phyloP scores from a whole-genome alignment of 805 yeast genomes.

The Candida insectorum region DNA sequence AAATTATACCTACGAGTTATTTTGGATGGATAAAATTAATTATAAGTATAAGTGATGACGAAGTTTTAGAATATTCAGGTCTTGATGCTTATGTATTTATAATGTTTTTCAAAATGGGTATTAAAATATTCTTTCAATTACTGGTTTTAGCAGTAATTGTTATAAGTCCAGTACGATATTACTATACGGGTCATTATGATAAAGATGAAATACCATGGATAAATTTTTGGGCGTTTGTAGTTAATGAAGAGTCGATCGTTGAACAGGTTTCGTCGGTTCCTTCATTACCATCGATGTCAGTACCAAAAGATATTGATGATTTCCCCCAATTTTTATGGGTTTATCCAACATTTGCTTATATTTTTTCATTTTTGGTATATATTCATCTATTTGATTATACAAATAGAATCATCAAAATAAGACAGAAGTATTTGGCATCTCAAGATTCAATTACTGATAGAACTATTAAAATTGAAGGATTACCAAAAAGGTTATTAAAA shows the following conservation, averaged over 20 bases:
- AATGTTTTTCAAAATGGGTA: conserved; percentile 58
- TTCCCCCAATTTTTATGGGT: conserved; percentile 47
- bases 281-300: conserved; percentile 12
- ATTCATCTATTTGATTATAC: conserved; percentile 46
- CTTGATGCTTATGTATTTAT: conserved; percentile 72
- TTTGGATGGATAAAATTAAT: conserved; percentile 44
- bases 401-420: conserved; percentile 43
- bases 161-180: conserved; percentile 36
- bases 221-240: conserved; percentile 1
- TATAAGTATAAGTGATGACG: conserved; percentile 65
- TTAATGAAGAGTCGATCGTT: conserved; percentile 1
- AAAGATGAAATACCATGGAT: conserved; percentile 29
- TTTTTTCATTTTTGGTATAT: conserved; percentile 48
- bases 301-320: conserved; percentile 28
- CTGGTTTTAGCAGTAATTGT: conserved; percentile 52
- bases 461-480: conserved; percentile 53
- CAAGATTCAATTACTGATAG: conserved; percentile 60
- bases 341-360: conserved; percentile 54
- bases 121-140: conserved; percentile 61
- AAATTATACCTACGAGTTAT: conserved; percentile 44
- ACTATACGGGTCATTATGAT: conserved; percentile 42
- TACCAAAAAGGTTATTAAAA: conserved; percentile 42
- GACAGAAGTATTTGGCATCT: conserved; percentile 57
- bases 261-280: background rate
- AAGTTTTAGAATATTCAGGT: conserved; percentile 83